phyloP scores from a whole-genome alignment of 2,329 filamentous ascomycete genomes.

The Xenoacremonium recifei region DNA sequence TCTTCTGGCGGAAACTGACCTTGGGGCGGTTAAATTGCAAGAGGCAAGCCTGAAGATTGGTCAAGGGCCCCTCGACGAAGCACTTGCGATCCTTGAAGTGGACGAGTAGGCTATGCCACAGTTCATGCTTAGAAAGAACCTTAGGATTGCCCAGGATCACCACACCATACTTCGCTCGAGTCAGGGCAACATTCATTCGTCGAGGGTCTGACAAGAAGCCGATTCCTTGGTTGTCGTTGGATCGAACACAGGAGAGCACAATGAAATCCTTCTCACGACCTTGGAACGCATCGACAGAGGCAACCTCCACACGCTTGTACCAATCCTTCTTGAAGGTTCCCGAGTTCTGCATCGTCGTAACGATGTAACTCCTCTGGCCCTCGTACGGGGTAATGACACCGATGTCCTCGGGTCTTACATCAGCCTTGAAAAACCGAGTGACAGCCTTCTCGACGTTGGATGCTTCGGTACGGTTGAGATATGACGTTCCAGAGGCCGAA shows the following conservation, averaged over 20 bases:
- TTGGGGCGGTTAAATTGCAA: slow-evolving; percentile 94
- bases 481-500: slow-evolving; percentile 94
- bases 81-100: slow-evolving; percentile 98
- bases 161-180: slow-evolving; percentile 92
- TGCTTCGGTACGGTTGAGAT: slow-evolving; percentile 95
- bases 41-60: slow-evolving; percentile 92
- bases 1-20: slow-evolving; percentile 88
- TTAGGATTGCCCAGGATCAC: slow-evolving; percentile 98
- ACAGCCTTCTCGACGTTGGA: slow-evolving; percentile 98
- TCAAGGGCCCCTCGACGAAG: slow-evolving; percentile 90
- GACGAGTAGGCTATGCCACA: slow-evolving; percentile 92
- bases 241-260: slow-evolving; percentile 94
- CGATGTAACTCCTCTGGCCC: slow-evolving; percentile 95
- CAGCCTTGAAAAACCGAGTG: slow-evolving; percentile 97
- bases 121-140: slow-evolving; percentile 92
- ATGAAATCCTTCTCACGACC: slow-evolving; percentile 99
- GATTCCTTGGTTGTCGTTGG: slow-evolving; percentile 98
- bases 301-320: slow-evolving; percentile 98
- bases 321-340: slow-evolving; percentile 97
- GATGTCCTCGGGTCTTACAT: slow-evolving; percentile 89
- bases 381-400: slow-evolving; percentile 99
- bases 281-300: slow-evolving; percentile 97
- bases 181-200: slow-evolving; percentile 94
- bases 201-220: slow-evolving; percentile 97
- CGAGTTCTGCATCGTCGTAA: slow-evolving; percentile 98